Evolutionary conservation across 2,329 filamentous ascomycete species (phyloP), one percentile per base, ranked within the genome.

Genomic region (Aureobasidium sp.): DNA sequence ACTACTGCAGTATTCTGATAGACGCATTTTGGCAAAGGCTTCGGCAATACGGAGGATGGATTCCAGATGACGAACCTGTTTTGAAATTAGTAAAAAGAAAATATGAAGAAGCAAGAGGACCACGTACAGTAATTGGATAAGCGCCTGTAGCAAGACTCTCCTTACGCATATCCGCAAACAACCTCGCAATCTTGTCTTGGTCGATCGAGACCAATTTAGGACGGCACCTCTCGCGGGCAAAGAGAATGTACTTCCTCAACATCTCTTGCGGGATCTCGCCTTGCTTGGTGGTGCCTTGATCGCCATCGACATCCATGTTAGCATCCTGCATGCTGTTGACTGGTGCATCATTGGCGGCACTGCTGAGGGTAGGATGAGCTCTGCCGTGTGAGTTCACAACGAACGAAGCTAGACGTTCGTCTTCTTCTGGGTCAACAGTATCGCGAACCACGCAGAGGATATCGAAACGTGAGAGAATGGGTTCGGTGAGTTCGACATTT

Each of bases 141-240:
- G 93, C 94, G 26, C 94, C 94, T 27, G 94, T 99, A 1, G 92
- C 92, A 65, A 97, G 79, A 27, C 88, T 92, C 76, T 99, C 94
- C 68, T 91, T 83, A 68, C 94, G 83, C 93, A 99, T 97, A 72
- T 99, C 94, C 32, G 92, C 90, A 73, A 97, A 99, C 9, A 99
- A 80, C 56, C 93, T 84, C 1, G 94, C 90, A 36, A 99, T 85
- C 79, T 99, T 99, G 77, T 97, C 94, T 74, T 97, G 90, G 68
- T 99, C 94, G 76, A 99, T 96, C 73, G 97, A 90, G 74, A 97
- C 96, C 9, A 99, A 82, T 77, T 96, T 97, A 9, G 94, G 94
- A 60, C 84, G 84, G 75, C 90, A 95, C 70, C 88, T 89, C 74
- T 97, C 91, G 36, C 93, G 84, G 0, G 94, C 91, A 71, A 97